Base-by-base conservation (phyloP, 2,329 filamentous ascomycete genomes). In the Lojkania enalia region DNA sequence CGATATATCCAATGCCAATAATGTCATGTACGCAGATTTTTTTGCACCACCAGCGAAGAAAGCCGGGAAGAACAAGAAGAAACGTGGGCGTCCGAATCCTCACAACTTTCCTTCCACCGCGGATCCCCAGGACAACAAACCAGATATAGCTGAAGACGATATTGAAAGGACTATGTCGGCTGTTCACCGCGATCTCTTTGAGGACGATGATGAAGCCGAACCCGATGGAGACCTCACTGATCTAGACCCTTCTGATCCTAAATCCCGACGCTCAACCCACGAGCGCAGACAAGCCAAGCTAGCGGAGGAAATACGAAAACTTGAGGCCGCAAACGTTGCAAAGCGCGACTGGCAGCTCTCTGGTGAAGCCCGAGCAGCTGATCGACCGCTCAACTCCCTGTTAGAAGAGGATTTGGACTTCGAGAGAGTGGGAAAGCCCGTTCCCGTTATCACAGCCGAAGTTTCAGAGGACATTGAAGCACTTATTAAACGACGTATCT, bases 401-500 rank as follows among this genome's bases (percentile, higher is more conserved):
- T 82, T 99, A 1, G 91, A 97, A 65, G 84, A 97, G 72, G 90
- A 97, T 60, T 80, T 99, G 19, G 92, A 97, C 55, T 99, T 97
- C 64, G 94, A 99, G 72, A 85, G 95, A 60, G 84, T 89, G 16
- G 94, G 94, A 63, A 99, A 97, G 69, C 92, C 94, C 0, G 87
- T 97, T 0, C 90, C 92, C 1, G 88, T 97, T 49, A 90, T 96
- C 66, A 97, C 94, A 0, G 86, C 88, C 31, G 91, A 96, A 69
- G 79, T 95, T 30, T 95, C 85, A 42, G 91, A 96, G 69, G 85
- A 85, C 58, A 95, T 99, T 45, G 94, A 99, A 71, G 86, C 88
- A 23, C 81, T 99, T 47, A 91, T 99, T 74, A 97, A 97, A 73
- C 84, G 90, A 29, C 87, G 94, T 38, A 96, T 99, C 57, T 74